A percentile compares a stretch with the other conserved stretches of the same genome.
Evolutionary conservation across 331 rosid genomes (phyloP).

Genomic region (Cydonia oblonga): DNA sequence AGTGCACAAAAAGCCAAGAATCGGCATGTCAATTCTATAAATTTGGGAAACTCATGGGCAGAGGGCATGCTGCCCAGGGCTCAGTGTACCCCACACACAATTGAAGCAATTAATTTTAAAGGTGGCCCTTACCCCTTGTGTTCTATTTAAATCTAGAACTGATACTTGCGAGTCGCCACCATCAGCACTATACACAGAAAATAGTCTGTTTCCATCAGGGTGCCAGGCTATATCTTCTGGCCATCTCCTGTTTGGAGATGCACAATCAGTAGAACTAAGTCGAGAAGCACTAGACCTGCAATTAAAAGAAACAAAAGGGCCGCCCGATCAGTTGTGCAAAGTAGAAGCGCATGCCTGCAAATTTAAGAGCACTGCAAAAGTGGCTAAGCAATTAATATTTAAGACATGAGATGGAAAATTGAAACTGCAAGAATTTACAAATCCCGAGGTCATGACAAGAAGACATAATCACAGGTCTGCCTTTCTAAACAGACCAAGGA

Average conservation of each 20-base stretch:
- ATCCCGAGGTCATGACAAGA: neutral
- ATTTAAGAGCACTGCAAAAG: slow-evolving; percentile 1
- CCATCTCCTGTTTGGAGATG: slow-evolving; percentile 78
- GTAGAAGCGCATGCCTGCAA: slow-evolving; percentile 1
- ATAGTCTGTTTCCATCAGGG: slow-evolving; percentile 62
- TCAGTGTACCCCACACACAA: neutral
- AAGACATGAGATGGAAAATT: slow-evolving; percentile 4
- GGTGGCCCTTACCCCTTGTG: slow-evolving; percentile 47
- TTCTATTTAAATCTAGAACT: slow-evolving; percentile 45
- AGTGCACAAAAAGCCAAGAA: slow-evolving; percentile 16
- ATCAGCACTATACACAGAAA: slow-evolving; percentile 87
- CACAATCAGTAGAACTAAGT: slow-evolving; percentile 54
- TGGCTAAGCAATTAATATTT: neutral
- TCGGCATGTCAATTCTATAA: neutral
- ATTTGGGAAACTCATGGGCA: neutral
- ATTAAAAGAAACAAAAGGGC: neutral
- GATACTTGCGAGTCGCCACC: slow-evolving; percentile 84
- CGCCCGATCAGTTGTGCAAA: neutral
- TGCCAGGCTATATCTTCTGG: slow-evolving; percentile 95
- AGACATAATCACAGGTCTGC: neutral
- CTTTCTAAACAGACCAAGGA: neutral
- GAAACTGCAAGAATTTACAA: neutral
- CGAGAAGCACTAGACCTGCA: slow-evolving; percentile 70
- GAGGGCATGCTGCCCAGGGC: neutral
- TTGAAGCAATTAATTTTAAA: neutral